A percentile compares a stretch with the other conserved stretches of the same genome.
Conservation (phyloP, 495 filamentous ascomycete genomes). For the Aspergillus affinis region DNA sequence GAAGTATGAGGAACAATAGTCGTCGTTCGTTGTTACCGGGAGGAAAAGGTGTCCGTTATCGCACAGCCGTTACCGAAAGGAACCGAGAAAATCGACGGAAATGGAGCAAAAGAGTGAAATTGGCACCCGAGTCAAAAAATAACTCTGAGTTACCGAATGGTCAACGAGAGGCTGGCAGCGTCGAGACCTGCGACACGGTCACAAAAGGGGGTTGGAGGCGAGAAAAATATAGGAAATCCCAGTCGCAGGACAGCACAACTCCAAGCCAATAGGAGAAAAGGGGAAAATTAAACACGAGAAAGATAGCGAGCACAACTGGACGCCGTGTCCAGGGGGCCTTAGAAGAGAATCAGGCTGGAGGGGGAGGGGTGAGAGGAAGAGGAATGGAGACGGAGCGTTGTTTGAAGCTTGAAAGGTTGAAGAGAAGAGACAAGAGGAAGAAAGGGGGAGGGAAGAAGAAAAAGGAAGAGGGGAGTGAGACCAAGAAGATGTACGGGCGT, state of each 20-base stretch:
- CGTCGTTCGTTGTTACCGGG: conserved; percentile 15
- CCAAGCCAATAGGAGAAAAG: conserved; percentile 10
- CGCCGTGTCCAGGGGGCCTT: conserved; percentile 18
- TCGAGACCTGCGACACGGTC: conserved; percentile 26
- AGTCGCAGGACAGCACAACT: conserved; percentile 2
- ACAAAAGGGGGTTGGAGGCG: conserved; percentile 14
- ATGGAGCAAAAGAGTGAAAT: conserved; percentile 25
- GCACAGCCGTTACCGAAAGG: conserved; percentile 2
- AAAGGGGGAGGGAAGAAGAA: conserved; percentile 6
- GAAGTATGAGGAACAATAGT: conserved; percentile 6
- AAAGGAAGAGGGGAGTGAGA: conserved; percentile 6
- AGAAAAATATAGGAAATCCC: conserved; percentile 8
- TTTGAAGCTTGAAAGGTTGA: not conserved
- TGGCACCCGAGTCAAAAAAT: conserved; percentile 20
- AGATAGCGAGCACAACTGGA: conserved; percentile 16
- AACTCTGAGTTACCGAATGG: conserved; percentile 21
- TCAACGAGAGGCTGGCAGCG: conserved; percentile 37
- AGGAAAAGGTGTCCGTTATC: not conserved
- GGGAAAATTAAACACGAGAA: conserved; percentile 5
- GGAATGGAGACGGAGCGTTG: not conserved
- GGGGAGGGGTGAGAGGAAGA: conserved; percentile 1
- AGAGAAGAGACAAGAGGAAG: conserved; percentile 5
- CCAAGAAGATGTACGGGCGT: conserved; percentile 3
- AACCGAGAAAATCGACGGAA: conserved; percentile 9
- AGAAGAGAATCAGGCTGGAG: conserved; percentile 7